phyloP scores from a whole-genome alignment of 2,329 filamentous ascomycete genomes.

The Fusarium continuum region DNA sequence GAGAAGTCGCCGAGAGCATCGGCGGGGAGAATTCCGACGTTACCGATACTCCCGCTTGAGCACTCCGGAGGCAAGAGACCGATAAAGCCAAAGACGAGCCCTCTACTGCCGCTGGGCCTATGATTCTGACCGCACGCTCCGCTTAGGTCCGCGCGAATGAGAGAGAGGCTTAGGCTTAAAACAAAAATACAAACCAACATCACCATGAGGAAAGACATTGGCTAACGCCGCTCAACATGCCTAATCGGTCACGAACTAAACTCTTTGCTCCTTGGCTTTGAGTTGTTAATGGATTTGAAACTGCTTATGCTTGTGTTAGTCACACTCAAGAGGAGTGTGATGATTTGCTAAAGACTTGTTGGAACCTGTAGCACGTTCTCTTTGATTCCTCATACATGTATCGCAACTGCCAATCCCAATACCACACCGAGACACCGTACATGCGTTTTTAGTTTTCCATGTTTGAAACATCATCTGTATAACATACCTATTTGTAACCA shows the following conservation, averaged over 20 bases:
- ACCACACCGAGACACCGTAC: constrained; percentile 13
- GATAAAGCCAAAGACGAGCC: neutral
- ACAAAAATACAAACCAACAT: neutral
- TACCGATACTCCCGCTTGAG: constrained; percentile 6
- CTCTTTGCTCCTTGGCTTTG: constrained; percentile 12
- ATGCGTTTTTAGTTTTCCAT: constrained; percentile 19
- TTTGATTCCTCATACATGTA: constrained; percentile 8
- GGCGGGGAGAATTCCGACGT: constrained; percentile 31
- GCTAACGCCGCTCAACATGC: constrained; percentile 14
- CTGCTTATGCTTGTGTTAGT: constrained; percentile 21
- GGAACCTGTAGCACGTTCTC: neutral
- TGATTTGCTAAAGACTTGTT: neutral
- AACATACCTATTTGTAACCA: constrained; percentile 30
- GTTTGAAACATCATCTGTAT: constrained; percentile 19
- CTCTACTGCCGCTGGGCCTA: constrained; percentile 9
- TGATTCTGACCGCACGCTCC: constrained; percentile 18
- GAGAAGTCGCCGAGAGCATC: constrained; percentile 3
- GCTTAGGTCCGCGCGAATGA: constrained; percentile 31
- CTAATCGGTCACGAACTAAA: constrained; percentile 3
- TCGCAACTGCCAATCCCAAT: neutral
- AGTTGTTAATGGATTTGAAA: neutral
- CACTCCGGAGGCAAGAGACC: neutral
- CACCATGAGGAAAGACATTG: neutral
- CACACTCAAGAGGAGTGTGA: neutral
- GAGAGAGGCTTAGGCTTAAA: constrained; percentile 1